phyloP scores from a whole-genome alignment of 352 stramenopile genomes.

The Globisporangium alternatum region DNA sequence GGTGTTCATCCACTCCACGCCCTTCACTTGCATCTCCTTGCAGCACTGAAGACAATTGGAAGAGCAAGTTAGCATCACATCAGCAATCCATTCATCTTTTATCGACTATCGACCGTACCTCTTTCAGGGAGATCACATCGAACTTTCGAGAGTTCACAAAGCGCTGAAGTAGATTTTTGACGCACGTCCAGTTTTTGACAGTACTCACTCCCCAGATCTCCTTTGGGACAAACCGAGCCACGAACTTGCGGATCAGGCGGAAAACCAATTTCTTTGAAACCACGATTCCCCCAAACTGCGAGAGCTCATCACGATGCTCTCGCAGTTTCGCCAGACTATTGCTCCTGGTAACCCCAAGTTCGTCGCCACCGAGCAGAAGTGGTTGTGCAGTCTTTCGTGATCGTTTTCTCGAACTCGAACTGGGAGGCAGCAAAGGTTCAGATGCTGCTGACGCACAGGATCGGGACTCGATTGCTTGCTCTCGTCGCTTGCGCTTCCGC shows the following conservation, averaged over 20 bases:
- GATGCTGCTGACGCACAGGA: conserved; percentile 28
- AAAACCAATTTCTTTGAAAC: conserved; percentile 47
- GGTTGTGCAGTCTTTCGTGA: not conserved
- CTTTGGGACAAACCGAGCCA: conserved; percentile 54
- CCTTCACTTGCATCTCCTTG: conserved; percentile 38
- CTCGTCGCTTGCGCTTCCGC: conserved; percentile 46
- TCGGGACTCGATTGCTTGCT: conserved; percentile 46
- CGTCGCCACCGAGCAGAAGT: not conserved
- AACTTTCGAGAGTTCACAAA: conserved; percentile 56
- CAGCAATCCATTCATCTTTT: not conserved
- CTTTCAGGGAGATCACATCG: conserved; percentile 51
- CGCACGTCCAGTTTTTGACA: conserved; percentile 50
- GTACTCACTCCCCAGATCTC: conserved; percentile 40
- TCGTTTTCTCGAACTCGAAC: conserved; percentile 1
- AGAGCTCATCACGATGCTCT: conserved; percentile 50
- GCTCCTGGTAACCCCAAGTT: not conserved
- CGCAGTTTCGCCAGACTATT: conserved; percentile 36
- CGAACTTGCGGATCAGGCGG: conserved; percentile 48
- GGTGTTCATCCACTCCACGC: conserved; percentile 36
- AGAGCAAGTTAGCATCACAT: not conserved
- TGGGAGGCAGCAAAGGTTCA: too few relatives aligned
- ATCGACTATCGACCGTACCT: conserved; percentile 23
- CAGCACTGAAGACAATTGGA: conserved; percentile 21
- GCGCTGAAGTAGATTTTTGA: conserved; percentile 44
- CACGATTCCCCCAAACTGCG: conserved; percentile 32